Percentiles rank a stretch among this genome's conserved stretches.
phyloP scores from a whole-genome alignment of 2,329 filamentous ascomycete genomes.

The Fusarium setosum region DNA sequence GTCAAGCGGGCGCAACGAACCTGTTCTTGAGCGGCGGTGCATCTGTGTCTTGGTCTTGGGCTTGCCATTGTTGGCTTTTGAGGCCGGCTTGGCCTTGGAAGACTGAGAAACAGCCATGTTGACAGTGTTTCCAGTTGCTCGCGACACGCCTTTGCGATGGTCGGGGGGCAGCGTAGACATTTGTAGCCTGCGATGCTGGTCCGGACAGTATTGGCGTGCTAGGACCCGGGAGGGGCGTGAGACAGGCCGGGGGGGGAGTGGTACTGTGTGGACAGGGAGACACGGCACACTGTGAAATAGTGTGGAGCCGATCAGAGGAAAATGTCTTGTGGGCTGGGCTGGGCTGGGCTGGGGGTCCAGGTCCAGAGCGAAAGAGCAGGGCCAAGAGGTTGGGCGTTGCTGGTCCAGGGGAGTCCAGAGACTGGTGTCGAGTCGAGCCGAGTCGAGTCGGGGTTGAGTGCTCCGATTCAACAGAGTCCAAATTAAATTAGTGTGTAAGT shows the following conservation, averaged over 20 bases:
- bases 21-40: conserved; percentile 94
- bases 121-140: conserved; percentile 57
- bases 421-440: conserved; percentile 23
- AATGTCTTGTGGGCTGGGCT: conserved; percentile 34
- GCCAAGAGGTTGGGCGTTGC: conserved; percentile 40
- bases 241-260: conserved; percentile 35
- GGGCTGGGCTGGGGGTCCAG: conserved; percentile 32
- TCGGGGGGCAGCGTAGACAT: conserved; percentile 76
- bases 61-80: conserved; percentile 64
- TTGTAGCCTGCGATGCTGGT: conserved; percentile 57
- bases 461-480: conserved; percentile 38
- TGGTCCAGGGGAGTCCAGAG: conserved; percentile 23
- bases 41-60: conserved; percentile 83
- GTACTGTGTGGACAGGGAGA: conserved; percentile 31
- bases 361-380: conserved; percentile 34
- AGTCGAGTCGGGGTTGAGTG: conserved; percentile 36
- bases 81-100: conserved; percentile 67
- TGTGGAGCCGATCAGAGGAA: conserved; percentile 43
- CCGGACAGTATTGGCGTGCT: conserved; percentile 42
- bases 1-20: conserved; percentile 65
- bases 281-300: conserved; percentile 27
- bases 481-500: conserved; percentile 49
- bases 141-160: conserved; percentile 62
- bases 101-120: conserved; percentile 72
- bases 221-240: conserved; percentile 42